A percentile compares a stretch with the other conserved stretches of the same genome.
Evolutionary conservation across 2,329 filamentous ascomycete species (phyloP).

Genomic region (Fusarium lyarnte): DNA sequence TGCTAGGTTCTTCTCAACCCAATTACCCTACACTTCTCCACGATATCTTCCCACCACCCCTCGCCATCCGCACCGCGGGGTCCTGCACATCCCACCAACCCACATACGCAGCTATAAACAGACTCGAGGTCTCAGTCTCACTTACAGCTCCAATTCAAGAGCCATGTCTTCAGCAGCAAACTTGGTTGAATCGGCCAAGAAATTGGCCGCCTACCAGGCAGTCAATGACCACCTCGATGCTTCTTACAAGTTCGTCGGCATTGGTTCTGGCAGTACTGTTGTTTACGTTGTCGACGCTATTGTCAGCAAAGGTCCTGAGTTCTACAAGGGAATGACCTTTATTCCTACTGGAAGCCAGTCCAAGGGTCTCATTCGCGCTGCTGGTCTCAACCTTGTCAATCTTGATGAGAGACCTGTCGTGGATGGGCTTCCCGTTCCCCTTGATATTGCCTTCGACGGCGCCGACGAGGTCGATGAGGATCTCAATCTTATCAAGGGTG

Average conservation of each 20-base stretch:
- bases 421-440: conserved; percentile 54
- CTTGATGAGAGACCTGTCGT: conserved; percentile 76
- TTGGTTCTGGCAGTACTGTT: conserved; percentile 84
- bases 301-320: conserved; percentile 63
- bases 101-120: conserved; percentile 22
- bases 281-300: conserved; percentile 89
- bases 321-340: conserved; percentile 77
- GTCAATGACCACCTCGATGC: conserved; percentile 76
- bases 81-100: conserved; percentile 25
- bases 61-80: conserved; percentile 28
- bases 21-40: conserved; percentile 28
- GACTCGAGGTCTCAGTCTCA: conserved; percentile 26
- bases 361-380: conserved; percentile 82
- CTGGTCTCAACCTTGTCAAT: conserved; percentile 79
- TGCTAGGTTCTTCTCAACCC: neutral
- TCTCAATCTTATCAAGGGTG: conserved; percentile 97
- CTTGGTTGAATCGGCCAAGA: conserved; percentile 77
- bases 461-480: conserved; percentile 96
- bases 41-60: conserved; percentile 27
- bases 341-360: conserved; percentile 93
- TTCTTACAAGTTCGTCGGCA: conserved; percentile 73
- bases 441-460: conserved; percentile 95
- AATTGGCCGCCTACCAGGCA: conserved; percentile 76
- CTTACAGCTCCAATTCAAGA: conserved; percentile 20
- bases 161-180: conserved; percentile 50